phyloP scores from a whole-genome alignment of 345 rosid genomes.

The Aurinia saxatilis region DNA sequence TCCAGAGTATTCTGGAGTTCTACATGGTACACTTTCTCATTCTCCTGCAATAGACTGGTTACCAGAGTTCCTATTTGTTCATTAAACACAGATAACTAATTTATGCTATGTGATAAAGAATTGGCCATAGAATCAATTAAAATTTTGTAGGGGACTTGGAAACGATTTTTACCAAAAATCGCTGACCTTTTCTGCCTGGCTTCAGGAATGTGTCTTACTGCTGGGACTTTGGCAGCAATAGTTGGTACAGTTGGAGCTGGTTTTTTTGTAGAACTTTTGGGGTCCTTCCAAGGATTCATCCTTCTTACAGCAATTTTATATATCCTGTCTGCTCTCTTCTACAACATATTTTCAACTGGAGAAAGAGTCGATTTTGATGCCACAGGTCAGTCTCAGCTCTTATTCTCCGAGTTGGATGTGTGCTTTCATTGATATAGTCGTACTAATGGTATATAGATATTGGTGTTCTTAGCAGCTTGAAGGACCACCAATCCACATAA shows the following conservation, averaged over 20 bases:
- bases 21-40: conserved; percentile 52
- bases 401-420: not conserved
- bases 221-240: conserved; percentile 86
- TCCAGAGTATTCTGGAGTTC: conserved; percentile 83
- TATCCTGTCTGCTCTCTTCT: conserved; percentile 67
- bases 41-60: not conserved
- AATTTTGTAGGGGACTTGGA: not conserved
- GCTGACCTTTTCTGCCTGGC: not conserved
- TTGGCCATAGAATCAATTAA: not conserved
- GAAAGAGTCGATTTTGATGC: conserved; percentile 70
- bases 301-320: conserved; percentile 65
- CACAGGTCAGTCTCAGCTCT: conserved; percentile 32
- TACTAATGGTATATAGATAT: not conserved
- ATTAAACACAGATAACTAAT: not conserved
- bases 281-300: conserved; percentile 92
- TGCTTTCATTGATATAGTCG: not conserved
- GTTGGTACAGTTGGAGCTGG: conserved; percentile 94
- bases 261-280: conserved; percentile 78
- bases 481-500: not conserved
- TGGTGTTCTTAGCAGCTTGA: conserved; percentile 9
- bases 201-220: conserved; percentile 83
- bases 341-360: conserved; percentile 66
- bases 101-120: not conserved
- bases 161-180: not conserved
- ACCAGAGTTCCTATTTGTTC: not conserved